A percentile compares a stretch with the other conserved stretches of the same genome.
Conservation (phyloP, 805 yeast species). For the Huiozyma sinensis region DNA sequence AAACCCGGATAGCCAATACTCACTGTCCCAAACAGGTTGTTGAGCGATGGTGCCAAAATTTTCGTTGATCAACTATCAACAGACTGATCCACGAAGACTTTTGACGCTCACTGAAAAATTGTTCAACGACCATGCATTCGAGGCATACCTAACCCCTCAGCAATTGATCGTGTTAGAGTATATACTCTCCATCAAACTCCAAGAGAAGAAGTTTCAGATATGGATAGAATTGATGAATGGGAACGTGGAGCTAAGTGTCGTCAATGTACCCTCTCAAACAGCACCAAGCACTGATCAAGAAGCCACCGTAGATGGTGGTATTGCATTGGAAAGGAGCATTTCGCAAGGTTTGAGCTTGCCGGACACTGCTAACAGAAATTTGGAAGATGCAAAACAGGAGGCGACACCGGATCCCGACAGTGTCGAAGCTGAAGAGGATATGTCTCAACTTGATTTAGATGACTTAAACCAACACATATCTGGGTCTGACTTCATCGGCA, state of each 20-base stretch:
- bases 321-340: not conserved
- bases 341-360: not conserved
- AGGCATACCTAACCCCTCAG: conserved; percentile 42
- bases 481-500: conserved; percentile 38
- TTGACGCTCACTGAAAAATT: conserved; percentile 28
- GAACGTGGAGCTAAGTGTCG: conserved; percentile 20
- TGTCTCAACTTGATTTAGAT: conserved; percentile 32
- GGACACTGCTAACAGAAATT: not conserved
- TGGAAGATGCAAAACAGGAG: conserved; percentile 6
- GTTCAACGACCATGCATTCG: conserved; percentile 32
- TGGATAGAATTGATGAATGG: conserved; percentile 39
- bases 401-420: not conserved
- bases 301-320: conserved; percentile 6
- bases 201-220: conserved; percentile 19
- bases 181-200: conserved; percentile 31
- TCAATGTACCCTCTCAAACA: conserved; percentile 1
- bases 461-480: conserved; percentile 32
- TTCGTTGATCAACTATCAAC: conserved; percentile 22
- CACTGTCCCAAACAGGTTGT: too few relatives aligned
- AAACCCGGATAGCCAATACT: too few relatives aligned
- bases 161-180: conserved; percentile 42
- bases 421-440: conserved; percentile 20
- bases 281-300: conserved; percentile 2
- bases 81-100: conserved; percentile 24
- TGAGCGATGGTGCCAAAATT: conserved; percentile 1